Conservation (phyloP, 768 basidiomycete genomes). For the Phanerochaete carnosa region DNA sequence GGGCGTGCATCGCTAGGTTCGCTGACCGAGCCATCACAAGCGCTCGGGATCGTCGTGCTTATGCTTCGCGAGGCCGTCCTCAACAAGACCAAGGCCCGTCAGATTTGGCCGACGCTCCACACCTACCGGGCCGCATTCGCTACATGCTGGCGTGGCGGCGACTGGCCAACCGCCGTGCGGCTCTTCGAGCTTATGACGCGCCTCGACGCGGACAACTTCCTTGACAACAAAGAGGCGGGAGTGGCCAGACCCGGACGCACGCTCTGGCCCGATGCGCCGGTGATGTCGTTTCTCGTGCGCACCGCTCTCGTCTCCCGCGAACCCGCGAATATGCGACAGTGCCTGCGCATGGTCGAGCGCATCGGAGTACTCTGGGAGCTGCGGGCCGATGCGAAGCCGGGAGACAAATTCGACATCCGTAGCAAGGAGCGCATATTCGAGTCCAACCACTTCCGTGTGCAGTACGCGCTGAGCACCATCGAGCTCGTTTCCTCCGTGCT, state of each 20-base stretch:
- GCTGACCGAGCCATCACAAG: constrained; percentile 41
- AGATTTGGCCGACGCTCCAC: constrained; percentile 35
- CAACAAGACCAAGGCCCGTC: no score
- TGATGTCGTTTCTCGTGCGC: constrained; percentile 54
- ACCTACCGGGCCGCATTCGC: constrained; percentile 63
- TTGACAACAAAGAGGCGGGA: constrained; percentile 1
- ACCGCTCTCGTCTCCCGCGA: constrained; percentile 54
- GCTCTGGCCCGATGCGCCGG: constrained; percentile 40
- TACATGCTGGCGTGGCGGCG: constrained; percentile 58
- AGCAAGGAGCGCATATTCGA: constrained; percentile 5
- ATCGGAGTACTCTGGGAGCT: constrained; percentile 27
- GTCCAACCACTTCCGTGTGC: constrained; percentile 10
- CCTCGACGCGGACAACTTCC: constrained; percentile 28
- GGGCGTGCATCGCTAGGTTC: constrained; percentile 38
- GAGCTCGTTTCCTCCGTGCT: constrained; percentile 48
- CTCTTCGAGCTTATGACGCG: constrained; percentile 76
- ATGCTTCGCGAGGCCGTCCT: constrained; percentile 56
- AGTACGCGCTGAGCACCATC: constrained; percentile 36
- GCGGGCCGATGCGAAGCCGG: background rate
- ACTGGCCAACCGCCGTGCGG: constrained; percentile 58
- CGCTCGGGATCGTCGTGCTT: constrained; percentile 64
- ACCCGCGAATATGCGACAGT: constrained; percentile 52
- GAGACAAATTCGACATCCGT: background rate
- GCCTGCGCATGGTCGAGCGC: constrained; percentile 53
- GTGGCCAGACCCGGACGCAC: constrained; percentile 5